A percentile compares a stretch with the other conserved stretches of the same genome.
These are phyloP conservation scores for Lachnellula subtilissima DNA, from an alignment of 2,329 filamentous ascomycete genomes.

Conservation along the genomic window DNA sequence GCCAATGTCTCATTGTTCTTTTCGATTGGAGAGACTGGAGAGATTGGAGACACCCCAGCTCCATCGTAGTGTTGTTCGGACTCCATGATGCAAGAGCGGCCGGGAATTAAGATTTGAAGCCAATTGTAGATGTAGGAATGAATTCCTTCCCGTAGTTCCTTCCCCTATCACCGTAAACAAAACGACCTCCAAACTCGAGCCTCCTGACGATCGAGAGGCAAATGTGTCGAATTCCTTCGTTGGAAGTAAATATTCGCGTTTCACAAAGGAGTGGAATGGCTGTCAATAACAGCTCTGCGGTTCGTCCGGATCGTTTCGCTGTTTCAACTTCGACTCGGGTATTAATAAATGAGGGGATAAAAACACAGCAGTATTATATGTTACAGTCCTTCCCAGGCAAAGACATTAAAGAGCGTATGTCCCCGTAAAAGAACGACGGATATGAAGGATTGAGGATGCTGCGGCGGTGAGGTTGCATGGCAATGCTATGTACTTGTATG, in stretches of 20 bases:
- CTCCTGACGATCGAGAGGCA: too few relatives aligned
- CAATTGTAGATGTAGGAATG: neutral
- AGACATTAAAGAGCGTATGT: too few relatives aligned
- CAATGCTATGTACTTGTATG: too few relatives aligned
- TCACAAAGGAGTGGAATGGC: neutral
- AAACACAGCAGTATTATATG: too few relatives aligned
- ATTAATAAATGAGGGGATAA: too few relatives aligned
- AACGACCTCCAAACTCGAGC: neutral
- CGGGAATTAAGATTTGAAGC: neutral
- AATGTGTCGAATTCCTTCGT: too few relatives aligned
- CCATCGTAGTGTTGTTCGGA: neutral
- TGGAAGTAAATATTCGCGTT: neutral
- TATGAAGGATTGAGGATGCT: too few relatives aligned
- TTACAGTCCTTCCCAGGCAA: too few relatives aligned
- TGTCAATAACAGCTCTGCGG: neutral
- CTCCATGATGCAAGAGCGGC: neutral
- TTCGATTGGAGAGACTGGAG: neutral
- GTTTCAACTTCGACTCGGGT: neutral
- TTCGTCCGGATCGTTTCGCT: neutral
- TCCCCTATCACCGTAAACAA: neutral
- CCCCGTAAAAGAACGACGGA: too few relatives aligned
- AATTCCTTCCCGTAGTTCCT: neutral
- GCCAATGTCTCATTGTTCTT: slow-evolving; percentile 3
- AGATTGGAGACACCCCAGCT: neutral
- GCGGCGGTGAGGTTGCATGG: too few relatives aligned